Evolutionary conservation across 2,329 filamentous ascomycete species (phyloP).

Genomic region (Colletotrichum tropicale): DNA sequence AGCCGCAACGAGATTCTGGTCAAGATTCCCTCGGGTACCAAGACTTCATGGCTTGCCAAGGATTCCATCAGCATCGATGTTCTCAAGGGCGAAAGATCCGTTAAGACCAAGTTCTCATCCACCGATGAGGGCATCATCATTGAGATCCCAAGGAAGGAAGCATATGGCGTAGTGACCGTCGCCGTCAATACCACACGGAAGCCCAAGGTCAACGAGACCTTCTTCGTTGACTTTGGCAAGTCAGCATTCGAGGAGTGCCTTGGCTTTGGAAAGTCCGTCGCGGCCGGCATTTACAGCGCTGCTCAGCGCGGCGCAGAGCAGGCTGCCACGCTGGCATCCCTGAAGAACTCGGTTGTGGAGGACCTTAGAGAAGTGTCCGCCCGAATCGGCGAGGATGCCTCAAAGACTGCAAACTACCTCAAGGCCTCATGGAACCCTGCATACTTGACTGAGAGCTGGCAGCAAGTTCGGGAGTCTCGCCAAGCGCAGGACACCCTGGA

Average conservation of each 20-base stretch:
- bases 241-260: slow-evolving; percentile 47
- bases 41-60: slow-evolving; percentile 59
- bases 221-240: slow-evolving; percentile 64
- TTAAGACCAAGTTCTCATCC: slow-evolving; percentile 53
- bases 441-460: slow-evolving; percentile 25
- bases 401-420: background rate
- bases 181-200: slow-evolving; percentile 62
- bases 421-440: slow-evolving; percentile 14
- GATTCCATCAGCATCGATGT: slow-evolving; percentile 62
- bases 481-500: slow-evolving; percentile 38
- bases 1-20: slow-evolving; percentile 58
- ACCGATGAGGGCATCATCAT: slow-evolving; percentile 57
- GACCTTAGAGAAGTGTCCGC: slow-evolving; percentile 1
- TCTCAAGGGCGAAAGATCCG: slow-evolving; percentile 48
- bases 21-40: slow-evolving; percentile 54
- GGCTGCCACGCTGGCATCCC: background rate
- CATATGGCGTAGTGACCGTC: slow-evolving; percentile 62
- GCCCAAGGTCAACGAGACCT: slow-evolving; percentile 65
- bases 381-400: background rate
- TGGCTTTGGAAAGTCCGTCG: slow-evolving; percentile 47
- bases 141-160: slow-evolving; percentile 57
- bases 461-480: slow-evolving; percentile 33
- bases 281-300: slow-evolving; percentile 44
- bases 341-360: background rate
- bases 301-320: slow-evolving; percentile 33